Evolutionary conservation across 176 grass and related monocot genomes (phyloP).

Genomic region (Aegilops umbellulata): DNA sequence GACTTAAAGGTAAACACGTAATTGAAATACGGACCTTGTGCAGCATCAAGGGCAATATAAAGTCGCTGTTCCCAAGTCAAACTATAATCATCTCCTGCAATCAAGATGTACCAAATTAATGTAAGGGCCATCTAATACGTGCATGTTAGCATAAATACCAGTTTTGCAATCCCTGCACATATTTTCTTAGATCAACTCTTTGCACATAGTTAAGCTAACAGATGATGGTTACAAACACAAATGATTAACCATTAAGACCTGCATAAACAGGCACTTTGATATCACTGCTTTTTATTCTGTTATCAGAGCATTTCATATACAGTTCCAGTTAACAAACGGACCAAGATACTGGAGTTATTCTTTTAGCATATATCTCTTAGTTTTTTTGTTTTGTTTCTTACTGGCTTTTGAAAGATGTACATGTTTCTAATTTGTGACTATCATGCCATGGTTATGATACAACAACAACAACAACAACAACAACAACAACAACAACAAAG

Average conservation of each 20-base stretch:
- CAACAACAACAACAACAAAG: no score
- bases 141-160: not conserved
- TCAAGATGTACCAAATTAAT: not conserved
- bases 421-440: not conserved
- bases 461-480: no score
- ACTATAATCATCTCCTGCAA: not conserved
- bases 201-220: not conserved
- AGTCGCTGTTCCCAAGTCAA: slow-evolving; percentile 44
- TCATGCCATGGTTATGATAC: not conserved
- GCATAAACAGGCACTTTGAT: not conserved
- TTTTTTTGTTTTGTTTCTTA: not conserved
- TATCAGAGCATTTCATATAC: not conserved
- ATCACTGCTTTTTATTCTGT: no score
- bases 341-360: not conserved
- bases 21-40: not conserved
- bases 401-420: not conserved
- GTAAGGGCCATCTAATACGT: not conserved
- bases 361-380: not conserved
- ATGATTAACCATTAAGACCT: not conserved
- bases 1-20: not conserved
- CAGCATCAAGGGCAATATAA: slow-evolving; percentile 43
- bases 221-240: not conserved
- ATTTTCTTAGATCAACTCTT: not conserved
- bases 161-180: not conserved
- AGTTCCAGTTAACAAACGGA: not conserved